phyloP scores from a whole-genome alignment of 805 yeast genomes.

The Lipomyces lipofer region DNA sequence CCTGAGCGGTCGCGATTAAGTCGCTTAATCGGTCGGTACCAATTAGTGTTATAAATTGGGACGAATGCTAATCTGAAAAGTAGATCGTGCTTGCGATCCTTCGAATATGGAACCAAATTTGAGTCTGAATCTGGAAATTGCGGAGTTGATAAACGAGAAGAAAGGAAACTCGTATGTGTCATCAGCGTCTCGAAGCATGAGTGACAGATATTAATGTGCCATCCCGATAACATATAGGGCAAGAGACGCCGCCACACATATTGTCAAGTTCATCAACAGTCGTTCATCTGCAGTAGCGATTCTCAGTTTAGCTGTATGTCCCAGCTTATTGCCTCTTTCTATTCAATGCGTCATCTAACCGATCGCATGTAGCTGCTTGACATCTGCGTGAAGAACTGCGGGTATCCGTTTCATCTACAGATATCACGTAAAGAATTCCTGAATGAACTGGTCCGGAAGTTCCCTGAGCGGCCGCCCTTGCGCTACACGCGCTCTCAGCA shows the following conservation, averaged over 20 bases:
- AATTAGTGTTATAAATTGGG: not conserved
- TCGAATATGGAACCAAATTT: constrained; percentile 82
- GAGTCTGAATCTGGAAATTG: constrained; percentile 84
- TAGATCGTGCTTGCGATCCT: constrained; percentile 84
- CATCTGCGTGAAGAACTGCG: constrained; percentile 93
- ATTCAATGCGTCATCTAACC: not conserved
- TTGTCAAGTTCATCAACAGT: constrained; percentile 78
- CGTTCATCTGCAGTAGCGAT: constrained; percentile 81
- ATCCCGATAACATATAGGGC: constrained; percentile 45
- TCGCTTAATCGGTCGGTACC: constrained; percentile 35
- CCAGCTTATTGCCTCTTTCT: not conserved
- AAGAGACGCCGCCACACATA: constrained; percentile 85
- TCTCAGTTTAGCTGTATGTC: constrained; percentile 68
- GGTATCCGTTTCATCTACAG: constrained; percentile 94
- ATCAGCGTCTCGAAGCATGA: not conserved
- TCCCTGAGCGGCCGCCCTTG: constrained; percentile 92
- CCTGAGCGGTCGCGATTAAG: constrained; percentile 33
- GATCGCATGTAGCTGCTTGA: constrained; percentile 54
- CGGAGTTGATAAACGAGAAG: constrained; percentile 88
- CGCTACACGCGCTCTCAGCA: constrained; percentile 81
- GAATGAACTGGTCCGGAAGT: constrained; percentile 86
- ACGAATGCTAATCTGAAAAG: too few relatives aligned
- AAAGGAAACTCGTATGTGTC: constrained; percentile 63
- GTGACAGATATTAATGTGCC: not conserved
- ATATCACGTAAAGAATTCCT: constrained; percentile 92